Conservation (phyloP, 768 basidiomycete genomes). For the Boletus insuetus region DNA sequence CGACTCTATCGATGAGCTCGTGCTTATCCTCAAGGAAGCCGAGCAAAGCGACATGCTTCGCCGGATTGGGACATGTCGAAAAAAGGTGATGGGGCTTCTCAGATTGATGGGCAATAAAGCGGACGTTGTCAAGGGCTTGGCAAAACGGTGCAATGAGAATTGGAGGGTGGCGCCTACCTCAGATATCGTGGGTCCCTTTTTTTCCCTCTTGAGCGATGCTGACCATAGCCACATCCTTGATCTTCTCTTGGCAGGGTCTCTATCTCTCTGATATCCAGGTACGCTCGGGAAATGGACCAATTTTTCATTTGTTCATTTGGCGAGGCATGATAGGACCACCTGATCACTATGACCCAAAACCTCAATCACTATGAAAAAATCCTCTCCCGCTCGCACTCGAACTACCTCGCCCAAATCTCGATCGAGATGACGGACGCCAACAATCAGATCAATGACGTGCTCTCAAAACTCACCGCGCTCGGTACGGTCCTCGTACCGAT, state of each 20-base stretch:
- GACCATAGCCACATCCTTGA: neutral
- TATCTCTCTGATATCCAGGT: conserved; percentile 95
- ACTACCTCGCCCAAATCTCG: conserved; percentile 98
- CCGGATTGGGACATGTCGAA: conserved; percentile 94
- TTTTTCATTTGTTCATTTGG: too few species aligned
- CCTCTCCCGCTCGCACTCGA: conserved; percentile 95
- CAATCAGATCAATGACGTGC: conserved; percentile 99
- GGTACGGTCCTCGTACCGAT: conserved; percentile 97
- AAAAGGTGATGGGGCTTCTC: conserved; percentile 98
- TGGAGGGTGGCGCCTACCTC: conserved; percentile 98
- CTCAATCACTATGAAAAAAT: conserved; percentile 99
- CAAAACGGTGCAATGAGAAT: conserved; percentile 97
- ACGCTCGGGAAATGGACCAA: neutral
- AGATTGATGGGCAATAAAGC: conserved; percentile 99
- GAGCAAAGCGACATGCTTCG: conserved; percentile 95
- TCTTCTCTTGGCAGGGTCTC: conserved; percentile 59
- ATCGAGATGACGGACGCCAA: conserved; percentile 99
- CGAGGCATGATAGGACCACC: conserved; percentile 61
- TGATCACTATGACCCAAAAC: conserved; percentile 99
- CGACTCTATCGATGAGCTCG: conserved; percentile 97
- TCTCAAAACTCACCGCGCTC: conserved; percentile 93
- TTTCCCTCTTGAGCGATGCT: neutral
- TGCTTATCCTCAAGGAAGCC: conserved; percentile 78
- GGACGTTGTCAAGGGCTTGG: conserved; percentile 97
- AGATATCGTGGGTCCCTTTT: conserved; percentile 69